A percentile compares a stretch with the other conserved stretches of the same genome.
These are phyloP conservation scores for Osmanthus fragrans DNA, from an alignment of 257 asterid species.

Conservation along the genomic window DNA sequence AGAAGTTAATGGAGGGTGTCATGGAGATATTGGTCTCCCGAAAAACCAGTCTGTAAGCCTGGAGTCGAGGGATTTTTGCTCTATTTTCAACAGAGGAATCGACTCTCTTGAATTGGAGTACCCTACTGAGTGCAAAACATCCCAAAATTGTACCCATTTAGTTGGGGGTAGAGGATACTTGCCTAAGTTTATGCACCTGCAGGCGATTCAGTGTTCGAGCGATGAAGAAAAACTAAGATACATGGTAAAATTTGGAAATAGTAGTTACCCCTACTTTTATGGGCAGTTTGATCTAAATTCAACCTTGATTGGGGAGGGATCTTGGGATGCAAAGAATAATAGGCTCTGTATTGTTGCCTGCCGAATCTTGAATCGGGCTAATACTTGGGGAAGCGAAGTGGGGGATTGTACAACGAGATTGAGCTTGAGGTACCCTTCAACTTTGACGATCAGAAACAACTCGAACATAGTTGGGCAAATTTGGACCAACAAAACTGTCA, in stretches of 20 bases:
- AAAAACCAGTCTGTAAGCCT: slow-evolving; percentile 28
- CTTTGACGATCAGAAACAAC: slow-evolving; percentile 39
- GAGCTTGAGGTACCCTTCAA: slow-evolving; percentile 48
- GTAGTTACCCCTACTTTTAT: neutral
- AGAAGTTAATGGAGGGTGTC: slow-evolving; percentile 12
- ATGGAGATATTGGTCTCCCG: slow-evolving; percentile 17
- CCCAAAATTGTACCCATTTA: slow-evolving; percentile 34
- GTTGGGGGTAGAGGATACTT: slow-evolving; percentile 23
- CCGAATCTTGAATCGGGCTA: slow-evolving; percentile 32
- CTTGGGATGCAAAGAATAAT: slow-evolving; percentile 51
- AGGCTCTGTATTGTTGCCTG: slow-evolving; percentile 53
- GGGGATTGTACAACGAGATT: slow-evolving; percentile 59
- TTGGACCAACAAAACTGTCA: slow-evolving; percentile 47
- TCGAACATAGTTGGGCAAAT: slow-evolving; percentile 41
- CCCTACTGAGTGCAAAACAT: slow-evolving; percentile 31
- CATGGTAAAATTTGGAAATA: slow-evolving; percentile 27
- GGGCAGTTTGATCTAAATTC: slow-evolving; percentile 21
- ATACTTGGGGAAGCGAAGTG: slow-evolving; percentile 24
- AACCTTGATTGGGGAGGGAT: slow-evolving; percentile 59
- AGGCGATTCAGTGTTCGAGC: slow-evolving; percentile 44
- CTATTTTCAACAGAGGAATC: neutral
- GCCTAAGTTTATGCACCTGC: slow-evolving; percentile 35
- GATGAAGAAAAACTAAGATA: slow-evolving; percentile 39
- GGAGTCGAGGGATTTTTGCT: slow-evolving; percentile 33
- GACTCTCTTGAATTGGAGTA: slow-evolving; percentile 38